Evolutionary conservation across 306 rosid genomes (phyloP).

Genomic region (Chamaecrista fasciculata): DNA sequence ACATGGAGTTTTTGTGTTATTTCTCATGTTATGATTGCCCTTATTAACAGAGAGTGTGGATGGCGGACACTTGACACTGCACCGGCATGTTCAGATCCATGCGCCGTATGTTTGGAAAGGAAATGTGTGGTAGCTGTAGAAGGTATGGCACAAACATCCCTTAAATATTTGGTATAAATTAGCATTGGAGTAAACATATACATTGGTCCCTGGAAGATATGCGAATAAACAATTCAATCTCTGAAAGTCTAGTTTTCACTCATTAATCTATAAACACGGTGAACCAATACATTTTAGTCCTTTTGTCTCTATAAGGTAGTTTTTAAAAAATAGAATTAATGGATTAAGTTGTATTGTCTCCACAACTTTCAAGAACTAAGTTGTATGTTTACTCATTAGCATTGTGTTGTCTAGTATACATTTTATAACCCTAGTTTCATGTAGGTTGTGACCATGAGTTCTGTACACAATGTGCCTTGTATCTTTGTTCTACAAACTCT

Average conservation of each 20-base stretch:
- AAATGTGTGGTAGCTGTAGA: constrained; percentile 82
- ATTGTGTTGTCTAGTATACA: not conserved
- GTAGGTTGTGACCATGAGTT: constrained; percentile 97
- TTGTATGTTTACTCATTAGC: too few relatives aligned
- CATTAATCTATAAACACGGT: too few relatives aligned
- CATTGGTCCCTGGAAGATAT: too few relatives aligned
- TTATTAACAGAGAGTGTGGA: constrained; percentile 77
- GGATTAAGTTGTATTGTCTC: too few relatives aligned
- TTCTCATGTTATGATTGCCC: constrained; percentile 21
- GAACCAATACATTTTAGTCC: too few relatives aligned
- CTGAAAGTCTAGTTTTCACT: too few relatives aligned
- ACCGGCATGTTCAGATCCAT: constrained; percentile 74
- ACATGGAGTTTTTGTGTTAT: not conserved
- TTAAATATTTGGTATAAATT: not conserved
- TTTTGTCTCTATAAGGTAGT: too few relatives aligned
- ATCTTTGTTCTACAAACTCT: constrained; percentile 79
- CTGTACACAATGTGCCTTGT: constrained; percentile 89
- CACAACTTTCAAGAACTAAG: too few relatives aligned
- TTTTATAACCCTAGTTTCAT: constrained; percentile 19
- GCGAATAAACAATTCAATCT: too few relatives aligned
- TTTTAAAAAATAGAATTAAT: too few relatives aligned
- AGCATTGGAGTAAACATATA: too few relatives aligned
- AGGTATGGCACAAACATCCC: constrained; percentile 46
- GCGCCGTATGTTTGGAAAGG: constrained; percentile 95
- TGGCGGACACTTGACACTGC: constrained; percentile 68